Evolutionary conservation across 495 filamentous ascomycete species (phyloP), one percentile per base, ranked within the genome.

Genomic region (Aspergillus mulundensis): DNA sequence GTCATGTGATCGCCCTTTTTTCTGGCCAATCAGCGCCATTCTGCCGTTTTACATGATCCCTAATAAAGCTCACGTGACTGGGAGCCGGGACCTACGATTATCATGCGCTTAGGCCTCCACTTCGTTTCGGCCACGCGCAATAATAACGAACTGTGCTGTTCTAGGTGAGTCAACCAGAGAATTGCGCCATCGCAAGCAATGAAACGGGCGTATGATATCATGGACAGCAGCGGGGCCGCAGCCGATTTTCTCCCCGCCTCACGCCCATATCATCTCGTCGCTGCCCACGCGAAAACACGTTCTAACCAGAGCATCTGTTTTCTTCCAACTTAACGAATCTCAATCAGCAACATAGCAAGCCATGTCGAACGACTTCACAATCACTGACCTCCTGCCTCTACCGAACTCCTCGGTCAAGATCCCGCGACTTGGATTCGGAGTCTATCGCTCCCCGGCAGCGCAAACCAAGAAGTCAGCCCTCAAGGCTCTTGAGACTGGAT

Each of bases 351-450:
- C 12, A 42, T 34, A 36, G 24, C 40, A 24, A n/a, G 38, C 50
- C 61, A 73, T 68, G 69, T 59, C 70, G 10, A 36, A 71, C 40
- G 77, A 77, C 18, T 72, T 80, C 57, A 61, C 73, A 46, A 70
- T 87, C 50, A 73, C 72, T 15, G 80, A 82, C 59, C 64, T 66
- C 24, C 62, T 84, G 36, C 68, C 81, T 51, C 83, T 89, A 45
- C 77, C 77, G 28, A 81, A 81, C 54, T 81, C 77, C 54, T 42
- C 58, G 19, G 65, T 74, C 52, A 73, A 72, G 46, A 86, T 88
- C 42, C 88, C 86, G 24, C 76, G 72, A 47, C 78, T 91, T n/a
- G 87, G 88, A 14, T 90, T 91, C 61, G 87, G 87, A 39, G 85
- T 90, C 61, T 90, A 85, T 67, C 79, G 78, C 47, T 83, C 81